phyloP scores from a whole-genome alignment of 306 rosid species.

The Dryas drummondii region DNA sequence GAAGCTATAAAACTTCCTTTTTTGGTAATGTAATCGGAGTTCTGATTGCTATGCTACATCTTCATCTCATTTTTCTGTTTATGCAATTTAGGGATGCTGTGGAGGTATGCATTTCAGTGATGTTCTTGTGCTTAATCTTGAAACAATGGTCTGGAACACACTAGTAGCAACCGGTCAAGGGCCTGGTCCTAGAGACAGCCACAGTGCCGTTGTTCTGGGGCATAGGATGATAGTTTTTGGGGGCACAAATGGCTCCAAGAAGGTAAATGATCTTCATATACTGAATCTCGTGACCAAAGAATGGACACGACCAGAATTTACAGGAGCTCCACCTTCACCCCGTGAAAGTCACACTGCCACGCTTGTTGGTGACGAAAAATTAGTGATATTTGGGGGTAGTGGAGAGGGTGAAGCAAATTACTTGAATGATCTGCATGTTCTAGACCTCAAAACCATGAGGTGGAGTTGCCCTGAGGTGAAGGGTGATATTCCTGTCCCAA shows the following conservation, averaged over 20 bases:
- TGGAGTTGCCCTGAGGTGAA: constrained; percentile 68
- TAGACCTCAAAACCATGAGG: constrained; percentile 68
- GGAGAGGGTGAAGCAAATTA: constrained; percentile 90
- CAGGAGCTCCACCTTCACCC: constrained; percentile 79
- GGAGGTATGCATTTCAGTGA: constrained; percentile 91
- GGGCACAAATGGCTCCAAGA: constrained; percentile 88
- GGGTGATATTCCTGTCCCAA: constrained; percentile 82
- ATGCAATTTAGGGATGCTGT: constrained; percentile 76
- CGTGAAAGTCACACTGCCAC: constrained; percentile 93
- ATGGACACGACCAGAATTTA: constrained; percentile 71
- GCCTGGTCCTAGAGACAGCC: constrained; percentile 98
- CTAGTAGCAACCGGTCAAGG: constrained; percentile 62
- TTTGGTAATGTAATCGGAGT: not conserved
- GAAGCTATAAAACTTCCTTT: not conserved
- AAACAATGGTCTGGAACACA: constrained; percentile 74
- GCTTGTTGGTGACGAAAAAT: constrained; percentile 57
- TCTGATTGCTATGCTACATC: not conserved
- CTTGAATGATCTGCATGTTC: constrained; percentile 78
- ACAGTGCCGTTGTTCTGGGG: constrained; percentile 66
- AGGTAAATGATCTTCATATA: constrained; percentile 76
- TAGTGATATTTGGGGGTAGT: constrained; percentile 91
- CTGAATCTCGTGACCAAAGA: constrained; percentile 65
- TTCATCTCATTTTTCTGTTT: constrained; percentile 18
- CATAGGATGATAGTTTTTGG: constrained; percentile 84
- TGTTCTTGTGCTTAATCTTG: constrained; percentile 68